A percentile compares a stretch with the other conserved stretches of the same genome.
phyloP scores from a whole-genome alignment of 1,284 basidiomycete species.

The Coriolopsis trogii region DNA sequence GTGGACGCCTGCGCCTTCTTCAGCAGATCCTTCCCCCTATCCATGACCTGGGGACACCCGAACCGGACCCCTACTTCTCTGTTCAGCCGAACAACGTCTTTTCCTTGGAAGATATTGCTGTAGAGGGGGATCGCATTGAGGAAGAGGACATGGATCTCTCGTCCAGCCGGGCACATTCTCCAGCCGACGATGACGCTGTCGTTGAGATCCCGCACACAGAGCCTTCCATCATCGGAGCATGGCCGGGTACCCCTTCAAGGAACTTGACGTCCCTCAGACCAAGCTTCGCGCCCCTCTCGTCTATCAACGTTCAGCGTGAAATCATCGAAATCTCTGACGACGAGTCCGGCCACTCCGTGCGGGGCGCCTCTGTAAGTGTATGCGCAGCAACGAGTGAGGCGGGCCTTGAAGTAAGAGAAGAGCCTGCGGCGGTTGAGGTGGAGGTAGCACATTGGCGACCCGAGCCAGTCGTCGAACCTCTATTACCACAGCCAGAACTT shows the following conservation, averaged over 20 bases:
- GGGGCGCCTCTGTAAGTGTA: not conserved
- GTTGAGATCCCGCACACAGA: not conserved
- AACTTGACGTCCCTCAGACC: not conserved
- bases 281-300: not conserved
- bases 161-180: slow-evolving; percentile 16
- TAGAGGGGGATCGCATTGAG: slow-evolving; percentile 1
- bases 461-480: slow-evolving; percentile 1
- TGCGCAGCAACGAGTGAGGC: not conserved
- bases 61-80: not conserved
- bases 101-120: slow-evolving; percentile 4
- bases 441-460: slow-evolving; percentile 3
- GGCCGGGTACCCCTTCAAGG: slow-evolving; percentile 8
- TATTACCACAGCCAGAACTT: not conserved
- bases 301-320: not conserved
- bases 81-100: not conserved
- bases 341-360: slow-evolving; percentile 5
- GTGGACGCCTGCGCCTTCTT: slow-evolving; percentile 16
- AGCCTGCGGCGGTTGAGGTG: slow-evolving; percentile 3
- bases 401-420: slow-evolving; percentile 1
- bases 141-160: slow-evolving; percentile 25
- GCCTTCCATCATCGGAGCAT: slow-evolving; percentile 16
- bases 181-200: not conserved
- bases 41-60: slow-evolving; percentile 1
- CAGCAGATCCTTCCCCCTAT: slow-evolving; percentile 21
- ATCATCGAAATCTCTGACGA: slow-evolving; percentile 22